A percentile compares a stretch with the other conserved stretches of the same genome.
These are phyloP conservation scores for Calcarisporium arbuscula DNA, from an alignment of 2,329 filamentous ascomycete species.

Conservation along the genomic window DNA sequence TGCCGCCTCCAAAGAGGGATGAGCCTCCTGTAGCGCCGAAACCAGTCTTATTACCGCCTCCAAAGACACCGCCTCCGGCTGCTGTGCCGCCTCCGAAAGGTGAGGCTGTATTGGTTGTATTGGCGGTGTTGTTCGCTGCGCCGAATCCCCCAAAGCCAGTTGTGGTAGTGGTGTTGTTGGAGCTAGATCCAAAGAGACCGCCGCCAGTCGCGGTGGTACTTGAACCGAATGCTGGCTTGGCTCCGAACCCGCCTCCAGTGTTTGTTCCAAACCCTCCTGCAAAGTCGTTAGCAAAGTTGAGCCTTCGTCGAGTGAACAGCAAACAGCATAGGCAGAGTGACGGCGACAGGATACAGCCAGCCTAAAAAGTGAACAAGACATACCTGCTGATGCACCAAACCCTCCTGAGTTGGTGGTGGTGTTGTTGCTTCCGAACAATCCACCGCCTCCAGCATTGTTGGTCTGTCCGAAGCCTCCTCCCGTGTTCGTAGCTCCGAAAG, in stretches of 20 bases:
- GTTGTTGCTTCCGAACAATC: slow-evolving; percentile 38
- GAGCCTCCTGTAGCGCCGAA: slow-evolving; percentile 40
- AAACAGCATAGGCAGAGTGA: slow-evolving; percentile 12
- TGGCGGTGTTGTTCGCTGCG: slow-evolving; percentile 22
- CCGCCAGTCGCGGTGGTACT: slow-evolving; percentile 32
- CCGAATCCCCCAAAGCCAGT: slow-evolving; percentile 37
- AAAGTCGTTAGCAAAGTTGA: slow-evolving; percentile 7
- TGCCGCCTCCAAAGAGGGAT: slow-evolving; percentile 41
- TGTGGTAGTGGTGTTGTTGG: slow-evolving; percentile 27
- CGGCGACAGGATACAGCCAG: too few species aligned
- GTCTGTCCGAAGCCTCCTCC: slow-evolving; percentile 37
- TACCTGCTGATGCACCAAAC: slow-evolving; percentile 30
- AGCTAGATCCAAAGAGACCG: slow-evolving; percentile 39
- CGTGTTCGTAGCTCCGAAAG: slow-evolving; percentile 26
- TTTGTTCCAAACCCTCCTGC: slow-evolving; percentile 32
- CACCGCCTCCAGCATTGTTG: slow-evolving; percentile 22
- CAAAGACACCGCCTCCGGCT: slow-evolving; percentile 46
- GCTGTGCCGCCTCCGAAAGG: slow-evolving; percentile 33
- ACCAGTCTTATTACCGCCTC: slow-evolving; percentile 38
- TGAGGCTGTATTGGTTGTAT: slow-evolving; percentile 22
- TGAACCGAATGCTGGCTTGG: slow-evolving; percentile 48
- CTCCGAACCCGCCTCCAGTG: slow-evolving; percentile 29
- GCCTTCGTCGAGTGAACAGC: neutral
- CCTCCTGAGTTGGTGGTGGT: slow-evolving; percentile 21
- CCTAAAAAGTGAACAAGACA: too few species aligned